phyloP scores from a whole-genome alignment of 2,329 filamentous ascomycete species.

The Thielaviopsis ethacetica region DNA sequence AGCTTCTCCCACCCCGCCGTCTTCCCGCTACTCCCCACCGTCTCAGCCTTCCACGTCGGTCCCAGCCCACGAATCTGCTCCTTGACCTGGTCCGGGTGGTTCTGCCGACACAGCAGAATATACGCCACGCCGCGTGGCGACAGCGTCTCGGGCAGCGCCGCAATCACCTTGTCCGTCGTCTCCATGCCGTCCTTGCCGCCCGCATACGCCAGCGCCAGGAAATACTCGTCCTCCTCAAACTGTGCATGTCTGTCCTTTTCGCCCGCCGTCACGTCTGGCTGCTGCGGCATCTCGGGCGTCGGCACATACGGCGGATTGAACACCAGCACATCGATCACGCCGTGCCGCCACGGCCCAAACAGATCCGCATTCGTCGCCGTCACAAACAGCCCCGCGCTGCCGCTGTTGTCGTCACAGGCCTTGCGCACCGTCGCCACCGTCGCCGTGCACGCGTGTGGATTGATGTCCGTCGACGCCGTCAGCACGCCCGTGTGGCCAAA shows the following conservation, averaged over 20 bases:
- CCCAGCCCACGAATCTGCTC: constrained; percentile 37
- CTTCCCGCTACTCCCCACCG: constrained; percentile 68
- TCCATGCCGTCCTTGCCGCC: constrained; percentile 89
- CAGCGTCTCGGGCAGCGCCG: constrained; percentile 48
- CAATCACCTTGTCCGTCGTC: constrained; percentile 65
- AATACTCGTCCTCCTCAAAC: constrained; percentile 68
- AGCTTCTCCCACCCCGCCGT: constrained; percentile 90
- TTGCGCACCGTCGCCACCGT: constrained; percentile 49
- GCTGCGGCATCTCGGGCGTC: constrained; percentile 52
- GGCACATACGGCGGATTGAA: constrained; percentile 98
- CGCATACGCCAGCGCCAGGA: constrained; percentile 75
- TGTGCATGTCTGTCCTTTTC: constrained; percentile 21
- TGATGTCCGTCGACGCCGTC: constrained; percentile 69
- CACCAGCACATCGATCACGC: constrained; percentile 61
- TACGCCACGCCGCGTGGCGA: constrained; percentile 63
- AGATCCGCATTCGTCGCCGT: constrained; percentile 58
- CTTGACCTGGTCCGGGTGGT: constrained; percentile 64
- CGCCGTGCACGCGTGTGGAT: constrained; percentile 64
- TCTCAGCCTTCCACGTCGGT: constrained; percentile 53
- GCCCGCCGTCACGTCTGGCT: constrained; percentile 17
- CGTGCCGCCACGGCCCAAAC: constrained; percentile 33
- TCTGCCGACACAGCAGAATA: constrained; percentile 77
- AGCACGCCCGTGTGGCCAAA: constrained; percentile 58
- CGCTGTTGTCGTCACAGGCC: constrained; percentile 12
- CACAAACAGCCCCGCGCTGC: constrained; percentile 32